These are phyloP conservation scores for Pulveroboletus sp. DNA, from an alignment of 768 basidiomycete species.

Conservation along the genomic window DNA sequence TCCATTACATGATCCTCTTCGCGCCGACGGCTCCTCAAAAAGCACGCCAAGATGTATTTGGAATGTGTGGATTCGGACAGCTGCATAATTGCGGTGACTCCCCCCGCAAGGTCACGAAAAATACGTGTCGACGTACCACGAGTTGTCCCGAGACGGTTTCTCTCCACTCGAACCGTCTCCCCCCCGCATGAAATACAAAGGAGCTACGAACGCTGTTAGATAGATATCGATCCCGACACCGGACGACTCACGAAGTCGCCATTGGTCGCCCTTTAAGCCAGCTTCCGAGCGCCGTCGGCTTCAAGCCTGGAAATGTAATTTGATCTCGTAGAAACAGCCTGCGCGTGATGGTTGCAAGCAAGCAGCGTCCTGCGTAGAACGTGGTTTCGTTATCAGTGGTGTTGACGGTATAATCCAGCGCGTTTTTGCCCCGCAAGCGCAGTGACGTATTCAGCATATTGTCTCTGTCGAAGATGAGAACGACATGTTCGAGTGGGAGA, in stretches of 20 bases:
- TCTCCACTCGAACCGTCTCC: conserved; percentile 16
- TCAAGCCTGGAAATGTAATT: conserved; percentile 11
- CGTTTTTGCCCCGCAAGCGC: background rate
- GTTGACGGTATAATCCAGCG: conserved; percentile 10
- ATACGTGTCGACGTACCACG: conserved; percentile 11
- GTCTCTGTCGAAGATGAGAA: conserved; percentile 13
- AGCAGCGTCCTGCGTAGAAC: background rate
- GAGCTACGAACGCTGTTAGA: conserved; percentile 6
- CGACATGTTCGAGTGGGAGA: background rate
- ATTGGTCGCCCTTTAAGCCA: conserved; percentile 13
- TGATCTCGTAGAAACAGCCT: conserved; percentile 9
- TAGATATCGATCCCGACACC: background rate
- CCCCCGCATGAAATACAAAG: conserved; percentile 4
- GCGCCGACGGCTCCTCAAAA: conserved; percentile 3
- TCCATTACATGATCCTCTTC: background rate
- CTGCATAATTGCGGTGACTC: background rate
- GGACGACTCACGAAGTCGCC: conserved; percentile 11
- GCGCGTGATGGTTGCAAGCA: conserved; percentile 15
- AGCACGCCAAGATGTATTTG: conserved; percentile 6
- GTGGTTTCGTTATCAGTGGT: conserved; percentile 6
- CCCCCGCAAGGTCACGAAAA: background rate
- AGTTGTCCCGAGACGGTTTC: background rate
- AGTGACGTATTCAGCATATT: conserved; percentile 12
- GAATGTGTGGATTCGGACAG: conserved; percentile 8
- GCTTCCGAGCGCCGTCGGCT: conserved; percentile 4